Percentiles rank a stretch among this genome's conserved stretches.
phyloP scores from a whole-genome alignment of 2,329 filamentous ascomycete genomes.

The Fusarium fracticaudum region DNA sequence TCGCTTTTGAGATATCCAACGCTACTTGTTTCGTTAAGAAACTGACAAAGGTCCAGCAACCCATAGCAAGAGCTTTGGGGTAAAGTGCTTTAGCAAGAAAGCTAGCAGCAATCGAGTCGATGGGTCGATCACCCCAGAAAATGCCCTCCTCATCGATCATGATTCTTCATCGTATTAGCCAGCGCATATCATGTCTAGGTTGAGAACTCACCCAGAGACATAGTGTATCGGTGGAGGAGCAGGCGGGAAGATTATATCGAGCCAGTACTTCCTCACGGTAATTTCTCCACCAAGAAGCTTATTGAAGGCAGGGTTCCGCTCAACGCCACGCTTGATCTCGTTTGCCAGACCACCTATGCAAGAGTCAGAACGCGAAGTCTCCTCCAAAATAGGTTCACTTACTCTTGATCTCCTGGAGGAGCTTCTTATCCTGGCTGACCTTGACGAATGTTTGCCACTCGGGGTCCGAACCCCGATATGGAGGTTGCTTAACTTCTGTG shows the following conservation, averaged over 20 bases:
- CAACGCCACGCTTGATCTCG: conserved; percentile 51
- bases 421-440: conserved; percentile 63
- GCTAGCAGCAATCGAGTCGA: conserved; percentile 59
- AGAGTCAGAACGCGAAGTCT: conserved; percentile 19
- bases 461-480: conserved; percentile 66
- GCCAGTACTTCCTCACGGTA: conserved; percentile 63
- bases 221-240: conserved; percentile 68
- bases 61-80: conserved; percentile 61
- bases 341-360: conserved; percentile 45
- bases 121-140: conserved; percentile 56
- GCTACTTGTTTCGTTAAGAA: conserved; percentile 58
- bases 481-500: conserved; percentile 56
- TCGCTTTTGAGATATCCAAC: conserved; percentile 53
- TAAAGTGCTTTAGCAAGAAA: conserved; percentile 61
- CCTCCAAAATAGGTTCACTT: conserved; percentile 32
- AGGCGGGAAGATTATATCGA: conserved; percentile 69
- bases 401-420: conserved; percentile 60
- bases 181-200: neutral
- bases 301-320: conserved; percentile 54
- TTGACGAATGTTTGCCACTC: conserved; percentile 71
- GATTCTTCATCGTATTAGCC: conserved; percentile 53
- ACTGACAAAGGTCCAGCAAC: conserved; percentile 62
- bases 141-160: conserved; percentile 60
- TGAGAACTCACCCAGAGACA: conserved; percentile 65
- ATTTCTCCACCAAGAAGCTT: conserved; percentile 57